These are phyloP conservation scores for Epicoccum nigrum DNA, from an alignment of 2,329 filamentous ascomycete species.

Conservation along the genomic window DNA sequence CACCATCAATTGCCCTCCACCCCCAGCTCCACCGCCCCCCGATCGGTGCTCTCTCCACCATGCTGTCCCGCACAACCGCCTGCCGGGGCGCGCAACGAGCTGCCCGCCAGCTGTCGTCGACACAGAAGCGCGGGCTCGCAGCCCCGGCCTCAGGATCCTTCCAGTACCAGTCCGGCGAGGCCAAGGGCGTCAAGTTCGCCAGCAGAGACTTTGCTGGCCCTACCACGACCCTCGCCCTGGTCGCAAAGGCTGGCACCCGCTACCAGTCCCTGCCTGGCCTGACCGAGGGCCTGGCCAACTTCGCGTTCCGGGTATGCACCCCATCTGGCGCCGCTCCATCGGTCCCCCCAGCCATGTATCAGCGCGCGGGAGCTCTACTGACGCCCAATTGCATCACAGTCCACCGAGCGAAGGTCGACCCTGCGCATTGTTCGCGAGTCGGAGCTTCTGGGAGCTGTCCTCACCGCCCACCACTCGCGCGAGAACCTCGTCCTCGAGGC, in stretches of 20 bases:
- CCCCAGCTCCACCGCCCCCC: constrained; percentile 55
- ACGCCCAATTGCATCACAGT: constrained; percentile 56
- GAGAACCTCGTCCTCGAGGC: constrained; percentile 92
- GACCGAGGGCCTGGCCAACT: constrained; percentile 88
- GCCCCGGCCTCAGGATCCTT: constrained; percentile 75
- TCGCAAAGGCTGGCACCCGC: constrained; percentile 92
- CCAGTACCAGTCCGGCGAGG: constrained; percentile 85
- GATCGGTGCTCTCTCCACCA: constrained; percentile 53
- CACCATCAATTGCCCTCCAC: constrained; percentile 55
- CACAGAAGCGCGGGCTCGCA: constrained; percentile 67
- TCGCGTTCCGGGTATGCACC: constrained; percentile 86
- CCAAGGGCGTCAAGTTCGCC: constrained; percentile 88
- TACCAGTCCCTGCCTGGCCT: constrained; percentile 90
- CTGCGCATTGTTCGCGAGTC: constrained; percentile 93
- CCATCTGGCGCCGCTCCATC: not conserved
- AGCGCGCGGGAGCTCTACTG: constrained; percentile 5
- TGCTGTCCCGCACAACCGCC: constrained; percentile 72
- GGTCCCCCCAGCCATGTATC: not conserved
- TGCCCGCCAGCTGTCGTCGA: constrained; percentile 61
- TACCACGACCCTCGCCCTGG: constrained; percentile 87
- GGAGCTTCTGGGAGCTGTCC: constrained; percentile 91
- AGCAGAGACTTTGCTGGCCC: constrained; percentile 87
- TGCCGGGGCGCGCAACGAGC: constrained; percentile 68
- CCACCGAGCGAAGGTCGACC: constrained; percentile 85
- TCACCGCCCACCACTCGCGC: constrained; percentile 85